Evolutionary conservation across 1,139 yeast species (phyloP).

Genomic region (Candida gigantensis): DNA sequence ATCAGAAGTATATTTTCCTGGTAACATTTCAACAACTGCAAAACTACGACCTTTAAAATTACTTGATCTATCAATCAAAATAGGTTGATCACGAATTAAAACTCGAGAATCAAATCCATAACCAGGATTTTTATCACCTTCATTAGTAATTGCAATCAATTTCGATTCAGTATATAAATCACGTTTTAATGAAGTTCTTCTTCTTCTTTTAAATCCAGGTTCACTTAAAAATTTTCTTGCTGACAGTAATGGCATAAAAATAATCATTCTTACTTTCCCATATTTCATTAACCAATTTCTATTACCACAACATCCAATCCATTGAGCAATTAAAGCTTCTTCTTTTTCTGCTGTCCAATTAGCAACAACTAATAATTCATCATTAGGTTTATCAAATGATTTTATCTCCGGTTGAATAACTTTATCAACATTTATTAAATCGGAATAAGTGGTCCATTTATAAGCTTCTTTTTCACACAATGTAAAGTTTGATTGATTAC

Average conservation of each 20-base stretch:
- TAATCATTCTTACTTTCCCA: constrained; percentile 72
- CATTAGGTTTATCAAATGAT: constrained; percentile 52
- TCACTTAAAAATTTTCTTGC: constrained; percentile 63
- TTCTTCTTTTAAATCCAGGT: constrained; percentile 47
- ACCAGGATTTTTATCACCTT: constrained; percentile 26
- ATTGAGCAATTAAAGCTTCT: constrained; percentile 74
- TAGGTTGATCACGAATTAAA: constrained; percentile 41
- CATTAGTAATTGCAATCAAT: constrained; percentile 49
- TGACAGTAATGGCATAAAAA: constrained; percentile 59
- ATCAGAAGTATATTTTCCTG: constrained; percentile 53
- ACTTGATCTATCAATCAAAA: constrained; percentile 25
- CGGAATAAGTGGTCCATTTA: constrained; percentile 61
- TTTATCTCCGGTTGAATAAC: constrained; percentile 34
- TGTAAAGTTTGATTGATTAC: constrained; percentile 31
- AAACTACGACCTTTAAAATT: constrained; percentile 27
- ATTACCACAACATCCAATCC: constrained; percentile 68
- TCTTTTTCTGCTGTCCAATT: constrained; percentile 59
- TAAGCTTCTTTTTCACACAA: constrained; percentile 53
- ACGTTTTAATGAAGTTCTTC: constrained; percentile 59
- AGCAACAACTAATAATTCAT: constrained; percentile 63
- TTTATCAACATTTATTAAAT: constrained; percentile 44
- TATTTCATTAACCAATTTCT: constrained; percentile 74
- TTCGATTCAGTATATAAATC: constrained; percentile 60
- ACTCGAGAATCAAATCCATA: constrained; percentile 39
- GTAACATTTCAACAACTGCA: constrained; percentile 61